Conservation (phyloP, 352 stramenopile genomes). For the Pythium phragmiticola region DNA sequence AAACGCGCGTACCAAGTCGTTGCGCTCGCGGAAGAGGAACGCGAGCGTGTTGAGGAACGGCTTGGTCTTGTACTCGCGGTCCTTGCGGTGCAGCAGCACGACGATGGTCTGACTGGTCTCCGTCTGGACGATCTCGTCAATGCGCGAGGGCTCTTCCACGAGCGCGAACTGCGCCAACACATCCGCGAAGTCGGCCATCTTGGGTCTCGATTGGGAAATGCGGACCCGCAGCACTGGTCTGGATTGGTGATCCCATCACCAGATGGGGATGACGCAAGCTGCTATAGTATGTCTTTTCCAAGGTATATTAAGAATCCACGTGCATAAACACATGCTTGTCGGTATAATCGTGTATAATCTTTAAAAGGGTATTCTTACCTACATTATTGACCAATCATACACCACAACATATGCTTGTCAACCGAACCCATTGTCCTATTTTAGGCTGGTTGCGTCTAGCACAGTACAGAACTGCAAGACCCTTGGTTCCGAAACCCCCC, state of each 20-base stretch:
- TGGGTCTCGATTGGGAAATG: background rate
- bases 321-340: too few species aligned
- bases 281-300: background rate
- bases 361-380: too few species aligned
- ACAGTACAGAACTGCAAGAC: too few species aligned
- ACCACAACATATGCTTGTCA: too few species aligned
- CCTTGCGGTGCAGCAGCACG: constrained; percentile 34
- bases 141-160: constrained; percentile 17
- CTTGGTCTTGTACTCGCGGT: constrained; percentile 40
- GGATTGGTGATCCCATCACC: constrained; percentile 14
- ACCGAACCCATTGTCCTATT: too few species aligned
- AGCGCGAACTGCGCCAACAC: constrained; percentile 27
- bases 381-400: too few species aligned
- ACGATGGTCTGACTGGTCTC: constrained; percentile 29
- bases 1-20: constrained; percentile 45
- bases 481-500: too few species aligned
- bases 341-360: too few species aligned
- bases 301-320: background rate
- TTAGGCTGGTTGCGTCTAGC: too few species aligned
- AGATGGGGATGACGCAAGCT: constrained; percentile 16
- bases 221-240: background rate
- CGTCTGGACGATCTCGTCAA: constrained; percentile 17
- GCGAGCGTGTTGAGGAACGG: constrained; percentile 47
- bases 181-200: constrained; percentile 25
- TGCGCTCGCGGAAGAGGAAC: constrained; percentile 63